These are phyloP conservation scores for Solanum tarijense DNA, from an alignment of 257 asterid genomes.

Conservation along the genomic window DNA sequence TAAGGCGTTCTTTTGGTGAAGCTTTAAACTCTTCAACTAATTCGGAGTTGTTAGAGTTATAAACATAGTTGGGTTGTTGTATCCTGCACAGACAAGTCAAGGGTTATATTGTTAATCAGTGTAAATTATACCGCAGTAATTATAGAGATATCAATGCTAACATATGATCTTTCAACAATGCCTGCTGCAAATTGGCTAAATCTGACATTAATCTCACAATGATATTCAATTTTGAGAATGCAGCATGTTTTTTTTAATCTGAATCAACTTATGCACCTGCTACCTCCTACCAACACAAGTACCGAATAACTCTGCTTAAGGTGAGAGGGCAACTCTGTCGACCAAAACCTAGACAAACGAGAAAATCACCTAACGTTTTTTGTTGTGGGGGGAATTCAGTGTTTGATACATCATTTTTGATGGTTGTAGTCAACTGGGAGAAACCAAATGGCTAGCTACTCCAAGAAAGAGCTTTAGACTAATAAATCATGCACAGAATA, in stretches of 20 bases:
- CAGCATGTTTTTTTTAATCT: not conserved
- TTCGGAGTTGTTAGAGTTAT: no score
- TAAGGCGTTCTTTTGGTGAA: no score
- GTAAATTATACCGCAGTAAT: no score
- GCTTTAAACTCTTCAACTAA: no score
- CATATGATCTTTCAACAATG: not conserved
- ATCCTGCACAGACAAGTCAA: no score
- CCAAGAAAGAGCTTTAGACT: not conserved
- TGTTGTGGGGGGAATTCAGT: not conserved
- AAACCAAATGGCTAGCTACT: not conserved
- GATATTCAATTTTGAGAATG: not conserved
- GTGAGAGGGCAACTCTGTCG: fast-evolving
- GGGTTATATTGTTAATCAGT: fast-evolving
- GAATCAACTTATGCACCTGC: not conserved
- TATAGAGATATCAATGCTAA: not conserved
- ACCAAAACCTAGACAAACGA: not conserved
- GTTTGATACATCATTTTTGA: not conserved
- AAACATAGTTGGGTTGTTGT: no score
- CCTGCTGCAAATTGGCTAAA: not conserved
- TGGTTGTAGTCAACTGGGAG: not conserved
- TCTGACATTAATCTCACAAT: not conserved
- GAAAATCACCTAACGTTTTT: not conserved
- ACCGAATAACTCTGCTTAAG: not conserved
- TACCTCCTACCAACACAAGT: not conserved
- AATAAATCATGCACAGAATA: not conserved